These are phyloP conservation scores for Pilatotrama ljubarskyi DNA, from an alignment of 768 basidiomycete genomes.

Conservation along the genomic window DNA sequence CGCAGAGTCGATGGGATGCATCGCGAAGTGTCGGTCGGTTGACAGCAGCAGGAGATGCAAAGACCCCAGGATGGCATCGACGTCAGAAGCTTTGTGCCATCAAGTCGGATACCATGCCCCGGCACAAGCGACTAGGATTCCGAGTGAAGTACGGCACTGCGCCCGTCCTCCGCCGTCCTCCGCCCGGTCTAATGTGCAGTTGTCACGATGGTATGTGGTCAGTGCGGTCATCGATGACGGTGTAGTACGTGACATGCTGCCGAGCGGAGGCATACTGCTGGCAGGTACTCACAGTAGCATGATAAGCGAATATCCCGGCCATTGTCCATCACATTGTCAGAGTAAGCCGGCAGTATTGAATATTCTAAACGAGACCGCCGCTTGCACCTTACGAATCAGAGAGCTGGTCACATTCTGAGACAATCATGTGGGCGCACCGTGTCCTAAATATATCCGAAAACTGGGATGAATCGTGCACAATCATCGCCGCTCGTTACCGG, in stretches of 20 bases:
- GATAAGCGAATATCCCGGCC: too few relatives aligned
- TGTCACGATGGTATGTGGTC: neutral
- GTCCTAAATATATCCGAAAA: conserved; percentile 4
- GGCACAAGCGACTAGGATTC: neutral
- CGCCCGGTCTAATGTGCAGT: neutral
- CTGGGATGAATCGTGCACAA: neutral
- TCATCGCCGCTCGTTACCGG: neutral
- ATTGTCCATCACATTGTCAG: too few relatives aligned
- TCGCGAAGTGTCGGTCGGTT: conserved; percentile 12
- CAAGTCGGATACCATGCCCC: neutral
- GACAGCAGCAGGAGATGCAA: neutral
- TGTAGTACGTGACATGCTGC: neutral
- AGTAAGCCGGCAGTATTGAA: too few relatives aligned
- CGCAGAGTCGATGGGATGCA: conserved; percentile 2
- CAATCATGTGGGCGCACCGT: neutral
- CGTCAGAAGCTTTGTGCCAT: conserved; percentile 5
- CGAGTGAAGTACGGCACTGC: neutral
- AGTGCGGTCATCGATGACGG: conserved; percentile 3
- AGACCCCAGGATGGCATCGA: neutral
- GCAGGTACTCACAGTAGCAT: neutral
- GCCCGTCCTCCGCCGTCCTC: neutral
- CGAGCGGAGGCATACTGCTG: neutral
- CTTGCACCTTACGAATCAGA: too few relatives aligned
- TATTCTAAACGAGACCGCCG: neutral
- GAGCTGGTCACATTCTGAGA: neutral